Conservation (phyloP, 2,329 filamentous ascomycete species). For the Xylaria sp. region DNA sequence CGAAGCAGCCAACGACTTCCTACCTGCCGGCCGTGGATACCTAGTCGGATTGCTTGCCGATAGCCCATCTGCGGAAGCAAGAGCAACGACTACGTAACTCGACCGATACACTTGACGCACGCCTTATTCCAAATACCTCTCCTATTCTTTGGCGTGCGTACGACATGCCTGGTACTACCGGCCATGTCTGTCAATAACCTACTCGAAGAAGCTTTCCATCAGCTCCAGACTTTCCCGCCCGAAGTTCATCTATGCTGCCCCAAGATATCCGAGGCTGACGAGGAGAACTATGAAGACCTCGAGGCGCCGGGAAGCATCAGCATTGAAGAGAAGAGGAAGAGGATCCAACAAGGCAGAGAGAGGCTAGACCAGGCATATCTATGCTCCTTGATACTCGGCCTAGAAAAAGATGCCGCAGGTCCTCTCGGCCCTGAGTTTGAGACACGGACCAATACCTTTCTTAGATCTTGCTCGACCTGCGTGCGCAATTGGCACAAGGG, state of each 20-base stretch:
- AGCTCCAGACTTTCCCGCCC: slow-evolving; percentile 26
- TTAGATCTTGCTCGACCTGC: slow-evolving; percentile 70
- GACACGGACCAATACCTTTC: slow-evolving; percentile 56
- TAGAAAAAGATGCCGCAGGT: slow-evolving; percentile 62
- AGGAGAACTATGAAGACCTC: slow-evolving; percentile 64
- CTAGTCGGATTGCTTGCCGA: too few relatives aligned
- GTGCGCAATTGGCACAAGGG: slow-evolving; percentile 74
- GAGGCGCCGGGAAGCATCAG: slow-evolving; percentile 51
- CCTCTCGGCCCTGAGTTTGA: slow-evolving; percentile 64
- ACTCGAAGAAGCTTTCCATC: slow-evolving; percentile 32
- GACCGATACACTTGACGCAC: background rate
- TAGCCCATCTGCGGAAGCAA: background rate
- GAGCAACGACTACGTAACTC: background rate
- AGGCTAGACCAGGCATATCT: slow-evolving; percentile 67
- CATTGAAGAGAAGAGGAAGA: slow-evolving; percentile 51
- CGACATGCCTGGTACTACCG: slow-evolving; percentile 29
- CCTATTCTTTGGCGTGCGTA: background rate
- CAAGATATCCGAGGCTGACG: slow-evolving; percentile 63
- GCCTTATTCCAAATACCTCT: background rate
- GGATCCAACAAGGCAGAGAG: slow-evolving; percentile 57
- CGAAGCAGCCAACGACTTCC: background rate
- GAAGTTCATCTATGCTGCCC: slow-evolving; percentile 68
- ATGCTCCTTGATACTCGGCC: slow-evolving; percentile 70
- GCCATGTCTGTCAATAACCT: slow-evolving; percentile 34
- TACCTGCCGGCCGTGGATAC: too few relatives aligned